Base-by-base conservation (phyloP, 148 eudicot species). In the Fallopia convolvulus region DNA sequence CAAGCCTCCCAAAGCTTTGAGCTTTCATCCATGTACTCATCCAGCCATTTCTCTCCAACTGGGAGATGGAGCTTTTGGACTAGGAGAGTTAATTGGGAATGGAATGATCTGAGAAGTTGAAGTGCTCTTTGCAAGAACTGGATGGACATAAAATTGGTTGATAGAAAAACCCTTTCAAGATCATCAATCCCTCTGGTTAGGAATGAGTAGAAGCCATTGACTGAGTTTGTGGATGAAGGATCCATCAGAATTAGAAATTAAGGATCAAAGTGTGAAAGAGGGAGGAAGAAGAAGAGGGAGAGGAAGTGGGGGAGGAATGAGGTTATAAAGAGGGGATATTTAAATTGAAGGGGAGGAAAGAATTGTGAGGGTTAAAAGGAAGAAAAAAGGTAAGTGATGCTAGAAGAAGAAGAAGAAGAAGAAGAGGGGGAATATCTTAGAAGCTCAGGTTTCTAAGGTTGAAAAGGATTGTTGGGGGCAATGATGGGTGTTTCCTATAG, bases 401-500 rank as follows among this genome's bases (percentile, higher is more conserved):
- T 14, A 76, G 75, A 44, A 75, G 74, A 47, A 68, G 66, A 70
- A 42, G 32, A 20, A 76, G 60, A 61, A 49, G 47, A 46, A 65
- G 60, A 61, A 49, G 78, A 55, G 60, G 70, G 72, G 73, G 84
- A 81, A 82, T 89, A 80, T 86, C 87, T 88, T 89, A 80, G 93
- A 87, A 88, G 92, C 87, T 86, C 89, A 85, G 89, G 97, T 84
- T 91, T 91, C 90, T 79, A 86, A 85, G 93, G 88, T 75, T 83
- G 87, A 88, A 91, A 87, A 75, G 86, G 91, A 90, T 90, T 84
- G 98, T 94, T 91, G 98, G 98, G 83, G 76, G 95, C 85, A 94
- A 94, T 94, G 94, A 94, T 94, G 93, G 82, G 84, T 90, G 98
- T 92, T 93, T 90, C 97, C 94, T 90, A 84, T 82, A 75, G 78